phyloP scores from a whole-genome alignment of 139 green algal genomes.

The Monoraphidium neglectum region DNA sequence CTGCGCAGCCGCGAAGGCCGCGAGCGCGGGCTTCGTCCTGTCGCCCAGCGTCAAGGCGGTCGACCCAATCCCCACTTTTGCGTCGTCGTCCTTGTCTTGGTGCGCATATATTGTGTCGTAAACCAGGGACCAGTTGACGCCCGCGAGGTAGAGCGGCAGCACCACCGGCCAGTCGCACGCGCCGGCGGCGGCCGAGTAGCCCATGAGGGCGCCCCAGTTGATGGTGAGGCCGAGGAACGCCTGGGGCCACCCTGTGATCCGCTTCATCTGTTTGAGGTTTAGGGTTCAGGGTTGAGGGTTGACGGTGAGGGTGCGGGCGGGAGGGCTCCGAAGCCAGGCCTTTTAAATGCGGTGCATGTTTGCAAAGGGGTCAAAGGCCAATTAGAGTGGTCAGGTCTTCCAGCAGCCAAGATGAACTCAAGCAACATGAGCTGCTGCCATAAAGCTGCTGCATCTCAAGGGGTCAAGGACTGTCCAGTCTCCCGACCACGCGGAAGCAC shows the following conservation, averaged over 20 bases:
- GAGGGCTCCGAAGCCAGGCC: too few species aligned
- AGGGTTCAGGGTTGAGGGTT: too few species aligned
- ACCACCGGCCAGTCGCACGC: constrained; percentile 71
- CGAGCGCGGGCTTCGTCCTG: constrained; percentile 56
- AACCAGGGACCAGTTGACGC: constrained; percentile 91
- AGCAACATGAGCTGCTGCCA: too few species aligned
- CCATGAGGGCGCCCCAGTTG: constrained; percentile 97
- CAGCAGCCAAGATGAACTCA: too few species aligned
- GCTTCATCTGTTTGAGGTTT: constrained; percentile 94
- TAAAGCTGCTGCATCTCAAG: too few species aligned
- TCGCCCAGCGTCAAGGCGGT: constrained; percentile 86
- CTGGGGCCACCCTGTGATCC: constrained; percentile 91
- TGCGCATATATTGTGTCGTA: constrained; percentile 99
- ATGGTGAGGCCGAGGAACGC: constrained; percentile 94
- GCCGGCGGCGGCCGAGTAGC: constrained; percentile 84
- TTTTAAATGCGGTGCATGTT: too few species aligned
- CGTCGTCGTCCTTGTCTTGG: constrained; percentile 95
- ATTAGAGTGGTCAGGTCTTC: too few species aligned
- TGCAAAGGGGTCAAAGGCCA: too few species aligned
- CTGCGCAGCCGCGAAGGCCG: constrained; percentile 54
- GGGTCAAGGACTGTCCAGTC: too few species aligned
- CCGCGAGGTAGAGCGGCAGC: constrained; percentile 84
- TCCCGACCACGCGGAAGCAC: too few species aligned
- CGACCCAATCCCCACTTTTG: constrained; percentile 84
- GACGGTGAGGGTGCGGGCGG: too few species aligned